Base-by-base conservation (phyloP, 768 basidiomycete genomes). In the Boletus vermiculosoides region DNA sequence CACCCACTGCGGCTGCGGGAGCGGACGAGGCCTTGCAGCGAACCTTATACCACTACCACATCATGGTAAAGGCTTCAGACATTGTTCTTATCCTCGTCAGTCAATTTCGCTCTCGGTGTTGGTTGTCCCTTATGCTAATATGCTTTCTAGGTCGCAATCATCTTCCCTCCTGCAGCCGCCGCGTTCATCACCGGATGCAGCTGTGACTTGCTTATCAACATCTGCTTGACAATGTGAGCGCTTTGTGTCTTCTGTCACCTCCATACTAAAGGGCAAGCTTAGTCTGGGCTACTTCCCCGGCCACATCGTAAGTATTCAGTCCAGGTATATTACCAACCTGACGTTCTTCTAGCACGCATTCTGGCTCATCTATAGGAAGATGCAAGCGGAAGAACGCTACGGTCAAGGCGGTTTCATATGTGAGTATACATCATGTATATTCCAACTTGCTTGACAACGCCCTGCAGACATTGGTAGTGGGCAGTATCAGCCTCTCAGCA, bases 351-450 rank as follows among this genome's bases (percentile, higher is more conserved):
- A 83, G 82, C 91, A 94, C 67, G 88, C 90, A 2, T 92, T 93
- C 76, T 93, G 88, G 88, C 79, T 95, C 51, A 92, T 94, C 55
- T 93, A 93, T 76, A 87, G 81, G 81, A 89, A 88, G 81, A 92
- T 92, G 81, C 80, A 90, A 64, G 93, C 92, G 0, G 89, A 92
- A 64, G 90, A 92, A 64, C 80, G 78, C 41, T 95, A 90, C 65
- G 92, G 92, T 13, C 73, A 68, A 6, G 90, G 89, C 20, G 87
- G 87, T 33, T 94, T 84, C 76, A 71, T 78, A 50, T 94, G 91
- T 92, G 66, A 66, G 91, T 80, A 10, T 30, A 44, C 39, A n/a
- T 12, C n/a, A 1, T n/a, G 6, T 15, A 3, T 4, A 37, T 33
- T 7, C 50, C 11, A 4, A n/a, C 42, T n/a, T 39, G 2, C 39